A percentile compares a stretch with the other conserved stretches of the same genome.
phyloP scores from a whole-genome alignment of 1,284 basidiomycete genomes.

The Phlebopus sp. region DNA sequence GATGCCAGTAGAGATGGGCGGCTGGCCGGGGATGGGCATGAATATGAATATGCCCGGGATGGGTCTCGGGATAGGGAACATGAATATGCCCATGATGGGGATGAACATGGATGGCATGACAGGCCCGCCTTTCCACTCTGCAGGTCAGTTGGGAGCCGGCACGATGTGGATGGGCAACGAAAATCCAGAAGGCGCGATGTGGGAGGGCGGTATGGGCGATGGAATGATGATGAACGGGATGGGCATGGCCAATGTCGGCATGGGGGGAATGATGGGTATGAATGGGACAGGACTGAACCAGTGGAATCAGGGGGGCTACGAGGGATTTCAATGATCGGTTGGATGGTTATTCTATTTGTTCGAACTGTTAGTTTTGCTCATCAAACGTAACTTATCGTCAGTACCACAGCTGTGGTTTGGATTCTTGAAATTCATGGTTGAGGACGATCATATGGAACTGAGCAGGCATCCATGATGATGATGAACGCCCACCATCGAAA shows the following conservation, averaged over 20 bases:
- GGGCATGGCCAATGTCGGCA: constrained; percentile 32
- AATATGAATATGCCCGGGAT: constrained; percentile 32
- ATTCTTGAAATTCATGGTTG: too few species aligned
- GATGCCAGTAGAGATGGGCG: constrained; percentile 33
- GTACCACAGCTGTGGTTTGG: too few species aligned
- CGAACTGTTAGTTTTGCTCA: too few species aligned
- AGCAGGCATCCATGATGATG: too few species aligned
- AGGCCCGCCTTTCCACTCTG: constrained; percentile 19
- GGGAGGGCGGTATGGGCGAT: constrained; percentile 29
- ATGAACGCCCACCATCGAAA: too few species aligned
- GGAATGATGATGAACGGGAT: constrained; percentile 33
- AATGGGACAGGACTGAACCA: constrained; percentile 37
- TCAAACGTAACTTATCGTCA: too few species aligned
- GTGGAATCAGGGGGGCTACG: constrained; percentile 32
- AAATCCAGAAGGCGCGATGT: constrained; percentile 23
- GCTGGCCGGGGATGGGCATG: constrained; percentile 28
- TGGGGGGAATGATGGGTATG: constrained; percentile 37
- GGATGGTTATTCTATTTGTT: neutral
- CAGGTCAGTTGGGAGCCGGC: constrained; percentile 16
- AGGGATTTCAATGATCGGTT: constrained; percentile 26
- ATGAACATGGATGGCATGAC: constrained; percentile 44
- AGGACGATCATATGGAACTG: too few species aligned
- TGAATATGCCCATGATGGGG: constrained; percentile 36
- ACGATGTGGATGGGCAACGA: constrained; percentile 30
- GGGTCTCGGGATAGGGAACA: constrained; percentile 30